Conservation (phyloP, 176 grass and related monocot genomes). For the Dactylis glomerata region DNA sequence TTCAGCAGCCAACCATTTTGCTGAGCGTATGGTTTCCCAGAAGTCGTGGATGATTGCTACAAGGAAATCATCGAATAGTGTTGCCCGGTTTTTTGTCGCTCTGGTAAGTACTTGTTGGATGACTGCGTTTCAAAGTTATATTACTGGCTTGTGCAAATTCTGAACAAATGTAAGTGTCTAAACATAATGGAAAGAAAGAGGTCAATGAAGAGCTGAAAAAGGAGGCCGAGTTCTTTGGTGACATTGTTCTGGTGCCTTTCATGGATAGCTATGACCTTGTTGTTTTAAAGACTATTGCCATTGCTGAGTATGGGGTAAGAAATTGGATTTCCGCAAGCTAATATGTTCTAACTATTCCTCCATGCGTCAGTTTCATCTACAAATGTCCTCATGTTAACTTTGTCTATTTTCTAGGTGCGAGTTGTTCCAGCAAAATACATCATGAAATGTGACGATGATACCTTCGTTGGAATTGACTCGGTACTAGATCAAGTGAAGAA, state of each 20-base stretch:
- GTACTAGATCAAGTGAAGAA: slow-evolving; percentile 69
- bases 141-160: neutral
- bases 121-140: neutral
- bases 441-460: slow-evolving; percentile 93
- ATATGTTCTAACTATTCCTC: too few relatives aligned
- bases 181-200: slow-evolving; percentile 60
- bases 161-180: neutral
- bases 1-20: slow-evolving; percentile 71
- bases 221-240: slow-evolving; percentile 69
- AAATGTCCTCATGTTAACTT: slow-evolving; percentile 11
- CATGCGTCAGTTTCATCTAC: neutral
- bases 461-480: slow-evolving; percentile 66
- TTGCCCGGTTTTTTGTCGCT: slow-evolving; percentile 71
- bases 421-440: slow-evolving; percentile 69
- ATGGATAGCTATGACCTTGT: slow-evolving; percentile 78
- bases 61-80: slow-evolving; percentile 46
- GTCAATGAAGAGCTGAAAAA: slow-evolving; percentile 55
- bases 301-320: slow-evolving; percentile 68
- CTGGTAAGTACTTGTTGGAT: slow-evolving; percentile 38
- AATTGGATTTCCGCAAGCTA: neutral
- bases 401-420: slow-evolving; percentile 43
- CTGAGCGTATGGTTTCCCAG: slow-evolving; percentile 70
- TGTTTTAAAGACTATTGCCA: slow-evolving; percentile 80
- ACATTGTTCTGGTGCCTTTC: slow-evolving; percentile 73
- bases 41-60: slow-evolving; percentile 70